A percentile compares a stretch with the other conserved stretches of the same genome.
Conservation (phyloP, 2,329 filamentous ascomycete species). For the Xylariaceae sp. region DNA sequence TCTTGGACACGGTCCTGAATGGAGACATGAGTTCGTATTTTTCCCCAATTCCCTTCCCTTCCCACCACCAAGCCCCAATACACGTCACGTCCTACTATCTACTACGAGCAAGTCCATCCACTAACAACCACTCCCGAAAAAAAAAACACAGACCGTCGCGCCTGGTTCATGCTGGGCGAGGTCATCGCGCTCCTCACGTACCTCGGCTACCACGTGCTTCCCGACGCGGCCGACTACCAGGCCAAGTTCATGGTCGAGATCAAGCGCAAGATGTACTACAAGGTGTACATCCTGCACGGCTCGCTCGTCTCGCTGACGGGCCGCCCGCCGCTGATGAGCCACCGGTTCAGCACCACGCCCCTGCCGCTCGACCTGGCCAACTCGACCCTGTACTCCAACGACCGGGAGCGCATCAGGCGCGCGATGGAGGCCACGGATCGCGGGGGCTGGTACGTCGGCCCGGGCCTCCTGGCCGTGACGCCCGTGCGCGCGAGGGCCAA, state of each 20-base stretch:
- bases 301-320: slow-evolving; percentile 37
- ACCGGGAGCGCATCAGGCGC: slow-evolving; percentile 20
- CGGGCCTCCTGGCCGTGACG: slow-evolving; percentile 29
- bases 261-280: slow-evolving; percentile 29
- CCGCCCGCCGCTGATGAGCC: slow-evolving; percentile 35
- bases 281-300: slow-evolving; percentile 34
- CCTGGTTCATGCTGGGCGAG: slow-evolving; percentile 27
- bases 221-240: slow-evolving; percentile 17
- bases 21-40: slow-evolving; percentile 14
- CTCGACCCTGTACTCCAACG: slow-evolving; percentile 31
- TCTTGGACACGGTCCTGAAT: slow-evolving; percentile 6
- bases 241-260: slow-evolving; percentile 23
- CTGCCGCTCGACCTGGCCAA: slow-evolving; percentile 36
- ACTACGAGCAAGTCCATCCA: no score
- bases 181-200: slow-evolving; percentile 35
- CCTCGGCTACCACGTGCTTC: slow-evolving; percentile 44
- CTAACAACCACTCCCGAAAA: background rate
- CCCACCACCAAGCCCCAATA: background rate
- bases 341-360: slow-evolving; percentile 34
- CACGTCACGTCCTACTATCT: no score
- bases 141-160: slow-evolving; percentile 21
- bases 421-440: slow-evolving; percentile 29
- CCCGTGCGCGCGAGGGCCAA: slow-evolving; percentile 27
- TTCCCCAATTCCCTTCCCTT: background rate
- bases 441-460: slow-evolving; percentile 35